phyloP scores from a whole-genome alignment of 176 grass and related monocot species.

The Hordeum marinum region DNA sequence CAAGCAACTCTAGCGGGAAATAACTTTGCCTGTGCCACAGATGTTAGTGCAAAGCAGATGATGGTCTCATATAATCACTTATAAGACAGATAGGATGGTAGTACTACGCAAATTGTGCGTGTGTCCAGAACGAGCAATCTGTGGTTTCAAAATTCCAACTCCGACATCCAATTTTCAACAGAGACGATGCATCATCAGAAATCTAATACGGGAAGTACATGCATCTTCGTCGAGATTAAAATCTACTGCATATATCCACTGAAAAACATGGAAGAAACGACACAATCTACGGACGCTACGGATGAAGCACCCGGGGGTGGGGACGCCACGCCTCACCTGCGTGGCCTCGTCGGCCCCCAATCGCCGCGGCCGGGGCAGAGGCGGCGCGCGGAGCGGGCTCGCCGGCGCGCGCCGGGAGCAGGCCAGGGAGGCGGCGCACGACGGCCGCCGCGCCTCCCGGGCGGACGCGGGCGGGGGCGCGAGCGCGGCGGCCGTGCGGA shows the following conservation, averaged over 20 bases:
- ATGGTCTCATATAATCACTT: neutral
- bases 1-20: neutral
- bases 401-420: neutral
- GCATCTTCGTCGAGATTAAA: neutral
- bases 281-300: neutral
- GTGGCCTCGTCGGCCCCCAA: conserved; percentile 28
- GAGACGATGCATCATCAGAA: neutral
- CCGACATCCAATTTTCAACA: neutral
- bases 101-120: no score
- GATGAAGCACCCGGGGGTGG: neutral
- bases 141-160: neutral
- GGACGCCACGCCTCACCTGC: conserved; percentile 31
- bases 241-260: neutral
- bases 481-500: conserved; percentile 40
- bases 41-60: neutral
- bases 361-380: neutral
- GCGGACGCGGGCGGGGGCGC: neutral
- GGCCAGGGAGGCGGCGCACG: conserved; percentile 6
- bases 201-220: neutral
- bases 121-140: no score
- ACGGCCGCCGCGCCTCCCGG: conserved; percentile 4
- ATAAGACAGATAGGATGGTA: no score
- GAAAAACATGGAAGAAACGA: neutral
- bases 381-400: conserved; percentile 8
- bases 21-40: neutral